These are phyloP conservation scores for Vaccinium macrocarpon DNA, from an alignment of 148 eudicot species.

Conservation along the genomic window DNA sequence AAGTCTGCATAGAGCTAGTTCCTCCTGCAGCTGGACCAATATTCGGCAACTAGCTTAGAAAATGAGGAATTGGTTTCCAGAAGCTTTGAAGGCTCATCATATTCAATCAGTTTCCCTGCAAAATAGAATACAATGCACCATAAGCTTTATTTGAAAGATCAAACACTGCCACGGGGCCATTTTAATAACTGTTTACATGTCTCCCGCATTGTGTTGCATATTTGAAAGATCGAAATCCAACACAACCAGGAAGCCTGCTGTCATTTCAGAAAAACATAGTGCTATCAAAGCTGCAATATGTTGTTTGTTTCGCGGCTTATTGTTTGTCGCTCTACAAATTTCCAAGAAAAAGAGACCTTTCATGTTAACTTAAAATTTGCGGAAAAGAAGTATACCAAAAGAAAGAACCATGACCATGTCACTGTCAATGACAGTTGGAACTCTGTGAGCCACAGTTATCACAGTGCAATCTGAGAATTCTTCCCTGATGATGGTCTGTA, in stretches of 20 bases:
- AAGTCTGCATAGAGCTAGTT: constrained; percentile 24
- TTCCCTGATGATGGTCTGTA: constrained; percentile 55
- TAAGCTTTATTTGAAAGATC: too few relatives aligned
- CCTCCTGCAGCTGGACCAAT: constrained; percentile 64
- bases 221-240: too few relatives aligned
- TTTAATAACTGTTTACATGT: too few relatives aligned
- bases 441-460: constrained; percentile 64
- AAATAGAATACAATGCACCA: neutral
- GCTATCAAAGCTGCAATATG: too few relatives aligned
- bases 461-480: constrained; percentile 59
- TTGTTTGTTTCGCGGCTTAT: too few relatives aligned
- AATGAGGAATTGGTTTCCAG: constrained; percentile 52
- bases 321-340: neutral
- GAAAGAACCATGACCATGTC: constrained; percentile 71
- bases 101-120: constrained; percentile 65
- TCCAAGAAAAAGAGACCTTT: neutral
- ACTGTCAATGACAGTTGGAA: constrained; percentile 63
- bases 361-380: neutral
- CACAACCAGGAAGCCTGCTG: too few relatives aligned
- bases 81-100: constrained; percentile 65
- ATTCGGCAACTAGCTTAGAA: constrained; percentile 71
- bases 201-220: too few relatives aligned
- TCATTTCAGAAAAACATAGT: too few relatives aligned
- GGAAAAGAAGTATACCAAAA: constrained; percentile 46
- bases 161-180: too few relatives aligned